Evolutionary conservation across 1,284 basidiomycete species (phyloP), one percentile per base, ranked within the genome.

Genomic region (Naganishia liquefaciens): DNA sequence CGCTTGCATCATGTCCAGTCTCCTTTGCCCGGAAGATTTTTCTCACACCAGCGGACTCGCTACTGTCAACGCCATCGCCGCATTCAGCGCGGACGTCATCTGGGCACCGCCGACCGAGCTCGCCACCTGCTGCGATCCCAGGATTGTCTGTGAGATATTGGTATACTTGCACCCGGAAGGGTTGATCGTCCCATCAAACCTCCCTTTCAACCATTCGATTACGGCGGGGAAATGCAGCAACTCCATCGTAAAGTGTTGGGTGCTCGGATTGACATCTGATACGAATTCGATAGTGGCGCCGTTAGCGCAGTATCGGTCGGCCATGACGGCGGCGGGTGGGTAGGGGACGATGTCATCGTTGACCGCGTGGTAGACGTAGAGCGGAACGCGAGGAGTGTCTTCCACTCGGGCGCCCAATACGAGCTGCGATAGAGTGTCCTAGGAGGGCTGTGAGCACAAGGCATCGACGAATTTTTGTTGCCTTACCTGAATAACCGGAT

Each of bases 281-380:
- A 57, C 54, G 43, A 57, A 57, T 27, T 57, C 54, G 43, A 57
- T 47, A 9, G 54, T 57, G 44, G 54, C 54, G 17, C 54, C 54
- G 43, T 57, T 57, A 3, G 54, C 40, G 43, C 54, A 57, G 44
- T 57, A 57, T 19, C 40, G 42, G 44, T 57, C 42, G 5, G 54
- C 54, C 54, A 57, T 57, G 54, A 47, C 27, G 5, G 54, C 40
- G 15, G 54, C 54, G 3, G 54, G 54, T 2, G 54, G 19, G 54
- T 57, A 57, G 11, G 54, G 54, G 27, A 57, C 54, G 27, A 57
- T 57, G 43, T 57, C 54, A 15, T 57, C 54, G 25, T 57, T 57
- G 1, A 57, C 54, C 19, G 54, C 54, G 42, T 57, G 54, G 54
- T 57, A 57, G 27, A 57, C 43, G 43, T 57, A 57, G 13, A 57